These are phyloP conservation scores for Salvia splendens DNA, from an alignment of 257 asterid species.

Conservation along the genomic window DNA sequence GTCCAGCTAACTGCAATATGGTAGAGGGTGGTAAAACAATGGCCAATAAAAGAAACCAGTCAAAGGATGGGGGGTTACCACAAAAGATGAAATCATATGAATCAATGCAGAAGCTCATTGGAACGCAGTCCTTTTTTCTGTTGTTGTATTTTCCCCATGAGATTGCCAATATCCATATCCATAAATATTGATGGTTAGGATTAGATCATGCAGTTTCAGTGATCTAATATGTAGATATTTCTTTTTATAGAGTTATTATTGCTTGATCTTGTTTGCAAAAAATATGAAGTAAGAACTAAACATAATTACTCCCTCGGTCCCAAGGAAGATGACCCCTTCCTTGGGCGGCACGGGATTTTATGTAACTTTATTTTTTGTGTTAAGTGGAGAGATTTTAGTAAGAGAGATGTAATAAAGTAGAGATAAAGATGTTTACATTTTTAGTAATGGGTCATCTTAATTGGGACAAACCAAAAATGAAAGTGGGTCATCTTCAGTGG, in stretches of 20 bases:
- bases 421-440: too few relatives aligned
- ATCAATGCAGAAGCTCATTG: slow-evolving; percentile 23
- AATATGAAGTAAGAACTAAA: slow-evolving; percentile 16
- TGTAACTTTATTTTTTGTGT: too few relatives aligned
- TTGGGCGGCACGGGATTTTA: too few relatives aligned
- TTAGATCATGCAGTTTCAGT: slow-evolving; percentile 21
- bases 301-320: too few relatives aligned
- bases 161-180: slow-evolving; percentile 36
- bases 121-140: slow-evolving; percentile 8
- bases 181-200: slow-evolving; percentile 40
- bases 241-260: not conserved
- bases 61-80: not conserved
- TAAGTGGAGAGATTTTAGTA: too few relatives aligned
- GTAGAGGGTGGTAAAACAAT: not conserved
- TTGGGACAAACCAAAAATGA: too few relatives aligned
- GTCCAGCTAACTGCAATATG: slow-evolving; percentile 18
- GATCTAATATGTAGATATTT: slow-evolving; percentile 10
- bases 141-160: slow-evolving; percentile 27
- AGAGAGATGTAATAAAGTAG: too few relatives aligned
- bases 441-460: too few relatives aligned
- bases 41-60: slow-evolving; percentile 6
- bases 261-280: slow-evolving; percentile 18
- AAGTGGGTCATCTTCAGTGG: too few relatives aligned
- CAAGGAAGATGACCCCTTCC: too few relatives aligned
- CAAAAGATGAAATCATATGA: slow-evolving; percentile 11